phyloP scores from a whole-genome alignment of 2,329 filamentous ascomycete genomes.

The Sporothrix variecibatus region DNA sequence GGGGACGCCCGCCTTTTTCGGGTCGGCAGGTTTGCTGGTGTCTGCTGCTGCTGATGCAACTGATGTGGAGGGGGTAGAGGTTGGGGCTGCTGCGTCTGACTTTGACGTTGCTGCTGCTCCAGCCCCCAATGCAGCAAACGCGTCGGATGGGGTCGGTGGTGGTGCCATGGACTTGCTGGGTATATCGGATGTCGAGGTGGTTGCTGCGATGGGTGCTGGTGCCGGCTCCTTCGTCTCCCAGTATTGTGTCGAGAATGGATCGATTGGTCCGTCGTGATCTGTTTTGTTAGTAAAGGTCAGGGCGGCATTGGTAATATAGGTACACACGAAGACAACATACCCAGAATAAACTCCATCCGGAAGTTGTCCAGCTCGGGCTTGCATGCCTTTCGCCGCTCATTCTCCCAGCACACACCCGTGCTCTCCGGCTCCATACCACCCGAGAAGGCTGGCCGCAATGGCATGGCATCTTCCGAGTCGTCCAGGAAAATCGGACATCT shows the following conservation, averaged over 20 bases:
- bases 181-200: not conserved
- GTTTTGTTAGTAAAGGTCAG: not conserved
- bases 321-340: constrained; percentile 48
- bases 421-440: constrained; percentile 74
- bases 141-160: constrained; percentile 32
- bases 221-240: constrained; percentile 57
- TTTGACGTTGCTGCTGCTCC: not conserved
- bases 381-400: constrained; percentile 50
- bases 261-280: constrained; percentile 60
- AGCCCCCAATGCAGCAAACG: constrained; percentile 29
- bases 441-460: constrained; percentile 59
- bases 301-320: not conserved
- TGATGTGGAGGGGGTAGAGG: not conserved
- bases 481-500: constrained; percentile 92
- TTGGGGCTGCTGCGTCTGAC: not conserved
- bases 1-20: constrained; percentile 50
- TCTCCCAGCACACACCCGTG: constrained; percentile 84
- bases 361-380: constrained; percentile 59
- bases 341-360: constrained; percentile 73
- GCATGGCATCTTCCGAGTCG: constrained; percentile 71
- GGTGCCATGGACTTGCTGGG: constrained; percentile 28
- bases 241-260: constrained; percentile 82
- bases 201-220: not conserved
- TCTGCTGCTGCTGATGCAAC: constrained; percentile 15
- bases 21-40: not conserved